Base-by-base conservation (phyloP, 495 filamentous ascomycete species). In the Hypoxylon crocopeplum region DNA sequence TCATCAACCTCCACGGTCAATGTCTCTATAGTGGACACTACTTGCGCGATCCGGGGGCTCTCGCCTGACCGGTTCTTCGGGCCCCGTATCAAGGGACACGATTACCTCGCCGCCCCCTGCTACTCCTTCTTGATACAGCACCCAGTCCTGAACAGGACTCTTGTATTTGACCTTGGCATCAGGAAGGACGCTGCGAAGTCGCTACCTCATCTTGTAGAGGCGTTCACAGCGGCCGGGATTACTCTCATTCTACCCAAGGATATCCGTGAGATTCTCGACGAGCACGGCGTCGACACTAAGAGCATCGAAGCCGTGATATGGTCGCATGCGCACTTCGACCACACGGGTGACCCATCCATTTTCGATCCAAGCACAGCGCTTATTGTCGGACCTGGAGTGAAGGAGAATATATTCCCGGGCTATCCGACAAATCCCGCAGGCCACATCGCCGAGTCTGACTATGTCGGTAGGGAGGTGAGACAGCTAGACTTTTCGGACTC, bases 241-340 rank as follows among this genome's bases (percentile, higher is more conserved):
- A 52, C 29, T 1, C 48, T 84, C 8, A 39, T 58, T 1, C 79
- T 79, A 2, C 69, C 78, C 1, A 79, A 80, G 47, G 69, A 79
- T 30, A 77, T 87, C 0, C 64, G 62, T 11, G 81, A 85, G 13
- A 77, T 84, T 29, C 62, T 86, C 1, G 49, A 74, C 4, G 76
- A 78, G 11, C 56, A 77, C 38, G 79, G 75, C 5, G 62, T 83
- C 7, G 68, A 80, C 17, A 63, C 73, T 0, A 63, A 62, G 8
- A 66, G 65, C 17, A 80, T 90, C 38, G 78, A 84, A n/a, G 80
- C 73, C 10, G 74, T 88, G 27, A 75, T 88, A 38, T 84, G 81
- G 79, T 82, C 79, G 22, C 84, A 87, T 54, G 68, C 69, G 45
- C 86, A 89, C 63, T 82, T 82, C 56, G 86, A 88, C 59, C 87